phyloP scores from a whole-genome alignment of 148 eudicot species.

The Rhododendron ovatum region DNA sequence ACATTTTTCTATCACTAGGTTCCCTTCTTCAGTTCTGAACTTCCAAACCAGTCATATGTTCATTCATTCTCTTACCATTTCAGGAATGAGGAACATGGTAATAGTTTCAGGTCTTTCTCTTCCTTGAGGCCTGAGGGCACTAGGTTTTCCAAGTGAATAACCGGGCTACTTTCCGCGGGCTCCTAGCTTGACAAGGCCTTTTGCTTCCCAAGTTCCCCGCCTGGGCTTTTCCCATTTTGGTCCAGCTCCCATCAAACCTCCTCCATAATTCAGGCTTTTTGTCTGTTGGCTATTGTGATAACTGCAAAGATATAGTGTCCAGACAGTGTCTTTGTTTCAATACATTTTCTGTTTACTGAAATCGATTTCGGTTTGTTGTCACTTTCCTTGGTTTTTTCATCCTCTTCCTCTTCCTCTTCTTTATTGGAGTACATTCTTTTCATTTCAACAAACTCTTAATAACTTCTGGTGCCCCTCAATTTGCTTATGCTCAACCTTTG shows the following conservation, averaged over 20 bases:
- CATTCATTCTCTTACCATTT: background rate
- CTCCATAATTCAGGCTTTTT: background rate
- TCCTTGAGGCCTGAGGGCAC: background rate
- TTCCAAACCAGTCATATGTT: background rate
- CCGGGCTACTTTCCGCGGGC: background rate
- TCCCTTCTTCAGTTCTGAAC: background rate
- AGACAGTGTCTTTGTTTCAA: background rate
- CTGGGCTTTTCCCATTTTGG: background rate
- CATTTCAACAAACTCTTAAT: too few species aligned
- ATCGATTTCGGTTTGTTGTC: background rate
- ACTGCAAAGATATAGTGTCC: background rate
- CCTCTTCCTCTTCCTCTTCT: background rate
- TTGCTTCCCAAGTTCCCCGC: background rate
- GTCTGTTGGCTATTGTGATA: background rate
- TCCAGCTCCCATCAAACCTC: too few species aligned
- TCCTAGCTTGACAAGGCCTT: too few species aligned
- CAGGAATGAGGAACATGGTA: background rate
- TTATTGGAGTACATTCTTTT: too few species aligned
- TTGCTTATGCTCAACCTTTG: background rate
- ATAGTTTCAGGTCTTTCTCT: background rate
- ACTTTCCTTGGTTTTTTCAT: background rate
- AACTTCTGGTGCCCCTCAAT: too few species aligned
- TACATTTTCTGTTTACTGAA: background rate
- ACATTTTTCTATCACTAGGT: too few species aligned
- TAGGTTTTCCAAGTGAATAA: background rate